Percentiles rank a stretch among this genome's conserved stretches.
Evolutionary conservation across 345 rosid species (phyloP).

Genomic region (Gossypium bickii): DNA sequence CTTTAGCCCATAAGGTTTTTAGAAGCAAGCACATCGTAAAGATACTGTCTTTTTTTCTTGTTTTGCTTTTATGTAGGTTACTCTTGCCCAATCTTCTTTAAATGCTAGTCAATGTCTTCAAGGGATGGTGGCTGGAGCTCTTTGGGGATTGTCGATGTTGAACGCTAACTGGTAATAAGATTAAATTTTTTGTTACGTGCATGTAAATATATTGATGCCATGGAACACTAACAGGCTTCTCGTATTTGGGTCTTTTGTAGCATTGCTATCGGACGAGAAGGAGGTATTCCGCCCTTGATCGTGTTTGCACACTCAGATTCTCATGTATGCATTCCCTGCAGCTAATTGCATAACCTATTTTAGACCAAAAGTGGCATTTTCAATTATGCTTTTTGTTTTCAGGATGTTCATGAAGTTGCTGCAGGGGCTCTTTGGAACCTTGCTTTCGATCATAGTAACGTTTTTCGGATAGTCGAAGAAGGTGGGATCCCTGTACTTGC

Average conservation of each 20-base stretch:
- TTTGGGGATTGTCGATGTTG: slow-evolving; percentile 93
- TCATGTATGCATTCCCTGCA: slow-evolving; percentile 39
- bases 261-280: slow-evolving; percentile 75
- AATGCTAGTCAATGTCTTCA: slow-evolving; percentile 92
- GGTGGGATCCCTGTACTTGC: slow-evolving; percentile 80
- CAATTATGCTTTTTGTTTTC: slow-evolving; percentile 16
- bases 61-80: slow-evolving; percentile 46
- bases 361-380: neutral
- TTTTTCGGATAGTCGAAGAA: slow-evolving; percentile 77
- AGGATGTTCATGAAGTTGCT: slow-evolving; percentile 96
- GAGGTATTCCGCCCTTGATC: slow-evolving; percentile 74
- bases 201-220: neutral
- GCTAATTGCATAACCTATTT: neutral
- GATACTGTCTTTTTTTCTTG: slow-evolving; percentile 8
- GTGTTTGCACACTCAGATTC: slow-evolving; percentile 65
- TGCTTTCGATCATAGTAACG: slow-evolving; percentile 72
- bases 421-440: slow-evolving; percentile 89
- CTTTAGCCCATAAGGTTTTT: slow-evolving; percentile 3
- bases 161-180: slow-evolving; percentile 73
- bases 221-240: neutral
- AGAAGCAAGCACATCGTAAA: neutral
- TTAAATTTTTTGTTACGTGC: neutral
- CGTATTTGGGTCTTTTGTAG: slow-evolving; percentile 29
- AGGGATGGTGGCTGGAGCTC: slow-evolving; percentile 98
- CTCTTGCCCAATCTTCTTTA: slow-evolving; percentile 79